A percentile compares a stretch with the other conserved stretches of the same genome.
phyloP scores from a whole-genome alignment of 805 yeast genomes.

The Metschnikowia rubicola region DNA sequence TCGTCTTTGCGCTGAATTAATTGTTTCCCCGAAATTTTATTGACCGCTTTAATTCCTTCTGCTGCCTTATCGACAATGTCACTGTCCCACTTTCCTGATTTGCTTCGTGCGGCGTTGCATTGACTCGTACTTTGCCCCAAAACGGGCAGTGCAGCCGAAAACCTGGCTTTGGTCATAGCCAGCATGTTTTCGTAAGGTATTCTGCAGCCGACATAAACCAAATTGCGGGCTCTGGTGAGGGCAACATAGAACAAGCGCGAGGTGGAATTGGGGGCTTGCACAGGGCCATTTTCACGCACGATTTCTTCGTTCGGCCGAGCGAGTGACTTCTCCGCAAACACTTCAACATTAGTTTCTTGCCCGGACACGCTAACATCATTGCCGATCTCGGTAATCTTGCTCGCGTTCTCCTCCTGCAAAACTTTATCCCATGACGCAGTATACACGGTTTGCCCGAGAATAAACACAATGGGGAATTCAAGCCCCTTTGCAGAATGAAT shows the following conservation, averaged over 20 bases:
- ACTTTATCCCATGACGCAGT: conserved; percentile 12
- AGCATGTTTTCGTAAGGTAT: conserved; percentile 2
- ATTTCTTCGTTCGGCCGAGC: not conserved
- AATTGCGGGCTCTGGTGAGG: conserved; percentile 55
- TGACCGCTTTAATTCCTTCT: not conserved
- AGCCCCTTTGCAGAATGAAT: conserved; percentile 74
- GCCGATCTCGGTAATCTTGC: not conserved
- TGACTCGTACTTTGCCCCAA: not conserved
- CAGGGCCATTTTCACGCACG: not conserved
- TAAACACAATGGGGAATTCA: conserved; percentile 67
- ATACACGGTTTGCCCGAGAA: conserved; percentile 22
- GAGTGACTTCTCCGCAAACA: too few species aligned
- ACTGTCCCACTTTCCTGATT: not conserved
- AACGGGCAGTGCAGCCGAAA: conserved; percentile 7
- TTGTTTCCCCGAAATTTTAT: not conserved
- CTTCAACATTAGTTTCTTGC: too few species aligned
- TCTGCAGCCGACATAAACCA: conserved; percentile 35
- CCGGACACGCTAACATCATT: too few species aligned
- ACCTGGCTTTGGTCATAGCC: not conserved
- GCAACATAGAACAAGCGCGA: conserved; percentile 58
- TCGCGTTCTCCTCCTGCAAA: conserved; percentile 2
- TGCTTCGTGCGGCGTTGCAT: not conserved
- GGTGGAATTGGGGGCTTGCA: not conserved
- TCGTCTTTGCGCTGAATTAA: not conserved
- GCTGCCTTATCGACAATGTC: not conserved